A percentile compares a stretch with the other conserved stretches of the same genome.
Evolutionary conservation across 768 basidiomycete species (phyloP).

Genomic region (Rhizopogon roseolus): DNA sequence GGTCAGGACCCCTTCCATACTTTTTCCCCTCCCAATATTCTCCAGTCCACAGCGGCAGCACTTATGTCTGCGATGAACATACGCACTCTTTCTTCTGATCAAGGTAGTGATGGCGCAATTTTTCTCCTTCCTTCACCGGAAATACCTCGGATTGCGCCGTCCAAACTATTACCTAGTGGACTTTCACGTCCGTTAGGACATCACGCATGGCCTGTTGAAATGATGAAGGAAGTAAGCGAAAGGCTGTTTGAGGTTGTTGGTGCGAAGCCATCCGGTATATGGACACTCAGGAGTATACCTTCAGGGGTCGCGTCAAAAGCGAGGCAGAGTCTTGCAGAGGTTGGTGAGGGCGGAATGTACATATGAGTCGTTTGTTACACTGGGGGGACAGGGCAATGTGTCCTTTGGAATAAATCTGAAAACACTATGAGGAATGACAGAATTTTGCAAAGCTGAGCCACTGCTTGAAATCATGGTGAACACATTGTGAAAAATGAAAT

Average conservation of each 20-base stretch:
- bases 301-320: conserved; percentile 5
- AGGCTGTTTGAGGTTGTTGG: conserved; percentile 32
- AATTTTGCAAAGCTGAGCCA: no score
- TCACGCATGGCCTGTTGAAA: conserved; percentile 29
- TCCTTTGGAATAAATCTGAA: no score
- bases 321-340: conserved; percentile 16
- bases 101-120: conserved; percentile 8
- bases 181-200: conserved; percentile 19
- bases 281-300: conserved; percentile 12
- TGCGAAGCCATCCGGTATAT: conserved; percentile 12
- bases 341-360: conserved; percentile 51
- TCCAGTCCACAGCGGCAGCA: conserved; percentile 51
- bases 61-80: conserved; percentile 31
- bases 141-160: conserved; percentile 38
- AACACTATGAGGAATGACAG: no score
- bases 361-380: conserved; percentile 28
- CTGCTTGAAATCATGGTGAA: no score
- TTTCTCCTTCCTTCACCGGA: conserved; percentile 47
- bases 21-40: conserved; percentile 54
- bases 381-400: no score
- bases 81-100: not conserved
- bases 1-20: conserved; percentile 30
- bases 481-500: no score
- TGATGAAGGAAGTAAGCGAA: conserved; percentile 30
- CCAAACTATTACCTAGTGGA: conserved; percentile 29